Base-by-base conservation (phyloP, 1,139 yeast genomes). In the Ogataea hybrid region DNA sequence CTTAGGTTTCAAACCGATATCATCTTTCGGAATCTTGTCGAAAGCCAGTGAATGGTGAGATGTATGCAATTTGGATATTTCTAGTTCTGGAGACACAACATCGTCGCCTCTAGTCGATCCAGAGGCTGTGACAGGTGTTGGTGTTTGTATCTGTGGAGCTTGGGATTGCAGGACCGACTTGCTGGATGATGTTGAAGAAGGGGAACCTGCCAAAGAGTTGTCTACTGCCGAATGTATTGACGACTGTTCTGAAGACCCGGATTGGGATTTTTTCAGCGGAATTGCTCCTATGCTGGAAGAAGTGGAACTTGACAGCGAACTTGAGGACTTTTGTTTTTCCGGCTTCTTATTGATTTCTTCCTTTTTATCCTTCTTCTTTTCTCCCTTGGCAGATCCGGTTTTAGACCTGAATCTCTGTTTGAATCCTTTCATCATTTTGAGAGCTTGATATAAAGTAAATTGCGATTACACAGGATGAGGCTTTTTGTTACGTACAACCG, bases 1-100 rank as follows among this genome's bases (percentile, higher is more conserved):
- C 43, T 59, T 52, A 4, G 59, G 56, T 42, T 58, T 75, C 43
- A 81, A 68, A 49, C 81, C 88, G 32, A 80, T 64, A 52, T 71
- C 71, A 38, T 70, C 69, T 48, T 70, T 70, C 6, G 77, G 64
- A 6, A 60, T 53, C 38, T 53, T 57, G 41, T 59, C 63, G 33
- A 57, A 59, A n/a, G 60, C 54, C 6, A 58, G 48, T 23, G 53
- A 48, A 23, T 43, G 47, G 33, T 58, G 61, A 5, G 60, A 43
- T 3, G 62, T 49, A 30, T 58, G 62, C 21, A 51, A 48, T 43
- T 50, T 55, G 9, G 58, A 47, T 34, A 56, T 46, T 33, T 56
- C 61, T 6, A 57, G 44, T 21, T 57, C 62, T 14, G 51, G 44
- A 10, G 46, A 41, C 10, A 39, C 32, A 15, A 36, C 23, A 21